Evolutionary conservation across 768 basidiomycete species (phyloP), one percentile per base, ranked within the genome.

Genomic region (Amyloporia xantha): DNA sequence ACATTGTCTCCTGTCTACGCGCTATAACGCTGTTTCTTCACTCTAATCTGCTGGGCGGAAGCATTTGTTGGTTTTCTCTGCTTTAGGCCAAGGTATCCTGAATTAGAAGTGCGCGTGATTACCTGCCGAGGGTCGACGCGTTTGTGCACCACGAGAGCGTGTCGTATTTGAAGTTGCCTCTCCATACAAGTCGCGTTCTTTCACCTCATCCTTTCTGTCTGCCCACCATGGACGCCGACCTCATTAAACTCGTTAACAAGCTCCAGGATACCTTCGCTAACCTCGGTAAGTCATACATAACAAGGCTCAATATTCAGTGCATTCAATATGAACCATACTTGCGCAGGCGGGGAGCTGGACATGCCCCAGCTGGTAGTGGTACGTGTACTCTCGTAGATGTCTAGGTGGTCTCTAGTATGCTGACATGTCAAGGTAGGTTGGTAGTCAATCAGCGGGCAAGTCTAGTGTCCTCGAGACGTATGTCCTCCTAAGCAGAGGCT

Each of bases 381-480:
- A 71, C 54, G 89, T 81, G 17, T 13, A 26, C 28, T 24, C 17
- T 10, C 20, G 17, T 20, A 10, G 50, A 30, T 35, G 39, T 6
- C 39, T 24, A 45, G 25, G 5, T 25, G 17, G 49, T 11, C 55
- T 44, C 19, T 15, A 30, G 33, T 46, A 48, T 44, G 42, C 33
- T 52, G 42, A 44, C 41, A 44, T 33, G 42, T 27, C 20, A 36
- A 48, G 41, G 5, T 59, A 94, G 91, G 91, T 97, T 60, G 94
- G 94, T 50, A 94, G 92, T 59, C 94, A 97, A 69, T 96, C 93
- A 35, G 84, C 92, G 26, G 94, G 94, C 53, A 97, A 96, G 73
- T 96, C 93, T 28, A 91, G 90, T 66, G 91, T 92, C 46, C 78
- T 98, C 48, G 94, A 98, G 71, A 98, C 88, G 92, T 92, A 59